Percentiles rank a stretch among this genome's conserved stretches.
Conservation (phyloP, 2,329 filamentous ascomycete genomes). For the Aspergillus texensis region DNA sequence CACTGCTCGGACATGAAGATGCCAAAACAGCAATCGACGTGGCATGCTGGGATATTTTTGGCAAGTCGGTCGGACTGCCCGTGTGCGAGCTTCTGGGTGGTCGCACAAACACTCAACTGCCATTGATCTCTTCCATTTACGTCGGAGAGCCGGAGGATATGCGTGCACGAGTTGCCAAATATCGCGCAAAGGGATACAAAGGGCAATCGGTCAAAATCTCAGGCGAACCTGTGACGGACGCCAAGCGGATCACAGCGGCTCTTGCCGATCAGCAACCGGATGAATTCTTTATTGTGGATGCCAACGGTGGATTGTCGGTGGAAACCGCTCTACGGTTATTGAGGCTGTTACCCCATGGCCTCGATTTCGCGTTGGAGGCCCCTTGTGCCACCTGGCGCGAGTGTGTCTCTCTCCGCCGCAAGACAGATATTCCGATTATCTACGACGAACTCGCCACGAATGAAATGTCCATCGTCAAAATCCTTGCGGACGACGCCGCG, state of each 20-base stretch:
- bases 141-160: background rate
- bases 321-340: conserved; percentile 26
- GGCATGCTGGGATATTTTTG: conserved; percentile 31
- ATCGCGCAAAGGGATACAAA: background rate
- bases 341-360: conserved; percentile 21
- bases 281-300: conserved; percentile 26
- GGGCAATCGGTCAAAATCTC: conserved; percentile 2
- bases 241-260: conserved; percentile 11
- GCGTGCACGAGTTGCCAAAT: background rate
- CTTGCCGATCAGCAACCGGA: conserved; percentile 13
- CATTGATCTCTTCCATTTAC: conserved; percentile 19
- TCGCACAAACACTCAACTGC: conserved; percentile 17
- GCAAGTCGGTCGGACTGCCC: conserved; percentile 26
- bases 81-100: conserved; percentile 30
- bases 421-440: conserved; percentile 26
- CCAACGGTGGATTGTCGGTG: conserved; percentile 24
- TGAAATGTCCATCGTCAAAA: conserved; percentile 19
- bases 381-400: conserved; percentile 28
- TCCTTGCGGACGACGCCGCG: conserved; percentile 28
- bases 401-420: conserved; percentile 22
- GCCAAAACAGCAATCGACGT: conserved; percentile 26
- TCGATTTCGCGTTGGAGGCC: conserved; percentile 30
- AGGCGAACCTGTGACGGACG: conserved; percentile 18
- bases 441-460: conserved; percentile 27
- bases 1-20: conserved; percentile 24